Evolutionary conservation across 2,329 filamentous ascomycete genomes (phyloP), one percentile per base, ranked within the genome.

Genomic region (Teratosphaeriaceae sp.): DNA sequence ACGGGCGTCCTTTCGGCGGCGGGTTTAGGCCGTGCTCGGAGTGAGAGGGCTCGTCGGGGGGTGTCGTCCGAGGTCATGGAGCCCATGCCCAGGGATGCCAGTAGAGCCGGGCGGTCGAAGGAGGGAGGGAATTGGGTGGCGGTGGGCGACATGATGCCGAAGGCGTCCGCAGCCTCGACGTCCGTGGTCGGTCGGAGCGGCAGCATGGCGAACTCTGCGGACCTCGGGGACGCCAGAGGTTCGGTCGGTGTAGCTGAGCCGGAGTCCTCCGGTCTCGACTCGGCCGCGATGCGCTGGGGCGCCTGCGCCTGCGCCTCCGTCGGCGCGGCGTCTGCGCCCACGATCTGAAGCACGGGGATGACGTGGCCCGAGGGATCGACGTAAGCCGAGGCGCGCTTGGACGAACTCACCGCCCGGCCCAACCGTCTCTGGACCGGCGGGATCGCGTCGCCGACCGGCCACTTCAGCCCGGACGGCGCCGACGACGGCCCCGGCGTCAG

Each of bases 391-490:
- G 75, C 48, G 73, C 78, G 51, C 65, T 77, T 35, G 71, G 49
- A 46, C 4, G 55, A 47, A 31, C 48, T 55, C 37, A 53, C 41
- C 3, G 53, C 43, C 33, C 52, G 41, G 20, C 42, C 30, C 13
- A 49, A 40, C 29, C 45, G 41, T 30, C 11, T 27, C 22, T 37
- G 45, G 13, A 45, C 24, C 68, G 44, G 41, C 2, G 46, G 35
- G n/a, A 66, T n/a, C 23, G 68, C 65, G 35, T 72, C 69, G 38
- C 73, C 71, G 38, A 68, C 69, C 7, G 69, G 67, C 78, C 79
- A 84, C 1, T 75, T 74, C 43, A 79, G 76, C 40, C 69, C 79
- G 7, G 79, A 78, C 1, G 82, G 82, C 2, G 82, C 81, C 2
- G 81, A 84, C 0, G 80, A 82, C 9, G 82, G 80, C 0, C 80